Conservation (phyloP, 202 grass and related monocot genomes). For the Eragrostis tef region DNA sequence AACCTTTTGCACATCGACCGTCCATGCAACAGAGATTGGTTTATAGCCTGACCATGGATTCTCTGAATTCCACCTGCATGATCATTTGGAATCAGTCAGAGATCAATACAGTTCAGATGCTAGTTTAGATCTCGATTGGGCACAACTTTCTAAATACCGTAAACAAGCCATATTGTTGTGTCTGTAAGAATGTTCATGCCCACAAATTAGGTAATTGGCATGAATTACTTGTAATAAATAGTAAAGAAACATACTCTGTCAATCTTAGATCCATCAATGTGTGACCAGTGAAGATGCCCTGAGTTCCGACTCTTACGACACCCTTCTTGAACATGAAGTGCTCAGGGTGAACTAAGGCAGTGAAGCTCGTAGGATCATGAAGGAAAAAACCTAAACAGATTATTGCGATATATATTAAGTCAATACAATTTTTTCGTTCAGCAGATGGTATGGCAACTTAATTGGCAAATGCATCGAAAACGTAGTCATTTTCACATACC, state of each 20-base stretch:
- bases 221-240: neutral
- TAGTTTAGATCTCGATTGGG: neutral
- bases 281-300: constrained; percentile 81
- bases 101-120: neutral
- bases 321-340: constrained; percentile 83
- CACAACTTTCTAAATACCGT: too few relatives aligned
- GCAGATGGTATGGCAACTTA: too few relatives aligned
- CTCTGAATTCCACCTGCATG: constrained; percentile 68
- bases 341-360: constrained; percentile 67
- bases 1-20: constrained; percentile 59
- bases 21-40: constrained; percentile 85
- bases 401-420: neutral
- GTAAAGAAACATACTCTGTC: constrained; percentile 58
- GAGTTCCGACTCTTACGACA: constrained; percentile 91
- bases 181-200: too few relatives aligned
- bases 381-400: constrained; percentile 77
- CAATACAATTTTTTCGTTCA: neutral
- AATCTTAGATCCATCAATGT: constrained; percentile 94
- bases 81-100: neutral
- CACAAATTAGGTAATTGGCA: neutral
- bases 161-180: too few relatives aligned
- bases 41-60: constrained; percentile 74
- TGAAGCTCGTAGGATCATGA: constrained; percentile 87
- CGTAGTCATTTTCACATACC: constrained; percentile 52
- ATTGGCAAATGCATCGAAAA: constrained; percentile 11